Base-by-base conservation (phyloP, 345 rosid genomes). In the Crucihimalaya himalaica region DNA sequence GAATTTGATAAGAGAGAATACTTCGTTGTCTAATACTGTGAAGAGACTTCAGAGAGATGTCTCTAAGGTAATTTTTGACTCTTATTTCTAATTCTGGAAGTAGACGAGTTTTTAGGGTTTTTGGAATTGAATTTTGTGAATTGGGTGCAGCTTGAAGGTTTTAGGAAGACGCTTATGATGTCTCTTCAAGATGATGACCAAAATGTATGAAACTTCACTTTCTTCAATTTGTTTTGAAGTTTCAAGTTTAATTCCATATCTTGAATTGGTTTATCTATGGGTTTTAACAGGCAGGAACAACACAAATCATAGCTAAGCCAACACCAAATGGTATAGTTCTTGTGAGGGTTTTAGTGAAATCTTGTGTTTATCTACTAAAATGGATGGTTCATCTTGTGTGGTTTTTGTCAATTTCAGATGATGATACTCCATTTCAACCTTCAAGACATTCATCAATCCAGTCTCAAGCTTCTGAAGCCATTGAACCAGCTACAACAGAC, bases 21-120 rank as follows among this genome's bases (percentile, higher is more conserved):
- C 83, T 34, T 83, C 86, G 18, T 81, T 94, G 62, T 66, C 86
- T 40, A 81, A 59, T 76, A 83, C 87, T 66, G 96, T 87, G 31
- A 86, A 77, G 90, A 94, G 84, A 86, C 96, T 94, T 11, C 97
- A 86, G 56, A 89, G 96, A 84, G 98, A 94, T 88, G 97, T 94
- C 61, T 73, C 89, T 39, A 94, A 89, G 93, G 98, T 88, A n/a
- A 7, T 29, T 10, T 69, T 65, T 68, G 47, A 43, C 70, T 63
- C 31, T 23, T 2, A 1, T 61, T 68, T 68, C 21, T 52, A 32
- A 67, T 3, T 34, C 42, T 37, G 45, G 67, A 58, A 27, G 12
- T 67, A 66, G 16, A 21, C 10, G 32, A 48, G 13, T 20, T 46
- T 63, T 66, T 13, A 63, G 35, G 53, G 39, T 19, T 62, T 35